Conservation (phyloP, 805 yeast species). For the Brettanomyces naardenensis region DNA sequence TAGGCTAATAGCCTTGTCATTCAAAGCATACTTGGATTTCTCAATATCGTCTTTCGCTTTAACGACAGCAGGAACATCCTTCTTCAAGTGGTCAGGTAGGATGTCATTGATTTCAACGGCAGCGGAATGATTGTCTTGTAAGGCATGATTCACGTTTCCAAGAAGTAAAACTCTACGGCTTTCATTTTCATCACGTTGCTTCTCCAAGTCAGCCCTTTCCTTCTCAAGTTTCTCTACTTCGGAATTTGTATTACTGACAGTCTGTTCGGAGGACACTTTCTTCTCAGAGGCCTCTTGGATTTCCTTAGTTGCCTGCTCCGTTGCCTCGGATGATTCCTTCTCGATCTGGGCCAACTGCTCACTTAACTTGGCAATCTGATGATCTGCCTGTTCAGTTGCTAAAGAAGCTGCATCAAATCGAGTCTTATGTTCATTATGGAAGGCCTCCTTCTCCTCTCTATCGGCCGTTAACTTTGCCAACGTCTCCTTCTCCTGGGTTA, state of each 20-base stretch:
- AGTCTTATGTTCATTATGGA: slow-evolving; percentile 33
- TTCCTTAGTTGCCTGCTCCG: slow-evolving; percentile 22
- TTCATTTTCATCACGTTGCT: slow-evolving; percentile 34
- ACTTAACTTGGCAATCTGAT: slow-evolving; percentile 36
- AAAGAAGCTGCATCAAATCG: slow-evolving; percentile 35
- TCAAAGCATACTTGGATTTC: slow-evolving; percentile 20
- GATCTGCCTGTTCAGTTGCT: slow-evolving; percentile 35
- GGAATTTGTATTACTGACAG: slow-evolving; percentile 11
- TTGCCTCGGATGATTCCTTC: slow-evolving; percentile 29
- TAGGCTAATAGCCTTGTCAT: slow-evolving; percentile 17
- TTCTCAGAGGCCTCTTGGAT: slow-evolving; percentile 19
- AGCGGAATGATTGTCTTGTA: slow-evolving; percentile 31
- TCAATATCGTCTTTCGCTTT: slow-evolving; percentile 23
- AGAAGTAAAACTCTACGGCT: slow-evolving; percentile 30
- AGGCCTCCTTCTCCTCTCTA: slow-evolving; percentile 39
- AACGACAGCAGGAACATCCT: slow-evolving; percentile 21
- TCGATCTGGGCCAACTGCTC: slow-evolving; percentile 32
- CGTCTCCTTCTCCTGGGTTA: slow-evolving; percentile 40
- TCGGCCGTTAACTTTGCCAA: slow-evolving; percentile 43
- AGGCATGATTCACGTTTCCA: slow-evolving; percentile 28
- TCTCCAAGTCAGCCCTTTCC: slow-evolving; percentile 28
- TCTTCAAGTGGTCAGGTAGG: slow-evolving; percentile 45
- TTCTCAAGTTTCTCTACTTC: slow-evolving; percentile 23
- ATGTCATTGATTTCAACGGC: slow-evolving; percentile 40
- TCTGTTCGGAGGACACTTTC: slow-evolving; percentile 8